A percentile compares a stretch with the other conserved stretches of the same genome.
phyloP scores from a whole-genome alignment of 2,329 filamentous ascomycete genomes.

The Xylariaceae sp. region DNA sequence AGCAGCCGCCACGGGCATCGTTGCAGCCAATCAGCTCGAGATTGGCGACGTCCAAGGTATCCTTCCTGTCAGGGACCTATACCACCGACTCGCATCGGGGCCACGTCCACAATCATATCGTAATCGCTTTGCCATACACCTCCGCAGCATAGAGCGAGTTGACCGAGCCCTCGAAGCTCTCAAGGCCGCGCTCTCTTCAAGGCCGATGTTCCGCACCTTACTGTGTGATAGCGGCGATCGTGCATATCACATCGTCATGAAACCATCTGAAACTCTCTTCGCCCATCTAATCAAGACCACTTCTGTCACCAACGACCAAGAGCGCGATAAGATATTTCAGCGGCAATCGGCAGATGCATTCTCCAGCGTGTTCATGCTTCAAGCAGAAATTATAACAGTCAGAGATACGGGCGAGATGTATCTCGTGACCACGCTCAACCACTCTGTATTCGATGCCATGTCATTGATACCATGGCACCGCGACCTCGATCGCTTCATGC shows the following conservation, averaged over 20 bases:
- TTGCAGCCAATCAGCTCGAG: background rate
- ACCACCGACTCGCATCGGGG: background rate
- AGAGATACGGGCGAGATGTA: background rate
- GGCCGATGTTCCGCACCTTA: slow-evolving; percentile 1
- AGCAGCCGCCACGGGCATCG: background rate
- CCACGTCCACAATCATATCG: slow-evolving; percentile 1
- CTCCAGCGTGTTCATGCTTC: slow-evolving; percentile 1
- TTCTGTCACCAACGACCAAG: background rate
- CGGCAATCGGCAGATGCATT: background rate
- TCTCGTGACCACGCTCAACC: background rate
- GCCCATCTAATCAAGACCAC: background rate
- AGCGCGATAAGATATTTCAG: background rate
- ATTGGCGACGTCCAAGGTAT: background rate
- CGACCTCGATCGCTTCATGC: background rate
- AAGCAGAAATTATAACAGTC: background rate
- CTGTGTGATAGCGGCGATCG: background rate
- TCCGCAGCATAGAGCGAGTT: background rate
- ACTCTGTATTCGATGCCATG: slow-evolving; percentile 1
- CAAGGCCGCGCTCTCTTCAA: background rate
- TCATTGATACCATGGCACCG: slow-evolving; percentile 1
- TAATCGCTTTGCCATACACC: background rate
- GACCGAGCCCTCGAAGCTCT: background rate
- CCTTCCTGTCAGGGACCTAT: background rate
- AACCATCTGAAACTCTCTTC: background rate
- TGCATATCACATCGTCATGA: background rate